Conservation (phyloP, 129 eudicot species). For the Deinandra increscens region DNA sequence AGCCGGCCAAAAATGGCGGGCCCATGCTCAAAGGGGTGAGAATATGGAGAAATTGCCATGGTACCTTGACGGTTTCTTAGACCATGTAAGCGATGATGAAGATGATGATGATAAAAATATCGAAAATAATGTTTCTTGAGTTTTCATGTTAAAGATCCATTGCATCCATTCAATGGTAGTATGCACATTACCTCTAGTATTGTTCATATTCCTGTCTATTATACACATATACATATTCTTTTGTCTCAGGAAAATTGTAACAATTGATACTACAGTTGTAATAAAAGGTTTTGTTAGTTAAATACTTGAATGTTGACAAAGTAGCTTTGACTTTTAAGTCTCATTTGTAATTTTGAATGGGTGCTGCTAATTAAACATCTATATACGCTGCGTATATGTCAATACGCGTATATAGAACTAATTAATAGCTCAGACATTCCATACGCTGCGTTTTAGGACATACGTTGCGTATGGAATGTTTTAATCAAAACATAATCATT, state of each 20-base stretch:
- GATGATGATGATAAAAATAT: constrained; percentile 9
- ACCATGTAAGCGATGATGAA: constrained; percentile 41
- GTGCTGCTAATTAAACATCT: too few species aligned
- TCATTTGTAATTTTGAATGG: neutral
- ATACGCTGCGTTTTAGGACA: too few species aligned
- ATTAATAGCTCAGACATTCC: too few species aligned
- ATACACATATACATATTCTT: neutral
- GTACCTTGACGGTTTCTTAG: constrained; percentile 66
- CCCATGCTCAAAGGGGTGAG: constrained; percentile 40
- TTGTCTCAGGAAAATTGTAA: constrained; percentile 6
- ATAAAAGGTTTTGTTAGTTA: neutral
- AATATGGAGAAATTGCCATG: constrained; percentile 62
- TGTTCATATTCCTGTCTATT: neutral
- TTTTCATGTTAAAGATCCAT: neutral
- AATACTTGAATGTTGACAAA: neutral
- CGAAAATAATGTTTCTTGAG: constrained; percentile 18
- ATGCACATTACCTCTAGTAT: constrained; percentile 24
- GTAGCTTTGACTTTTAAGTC: neutral
- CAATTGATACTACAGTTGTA: neutral
- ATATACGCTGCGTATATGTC: too few species aligned
- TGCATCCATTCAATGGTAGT: neutral
- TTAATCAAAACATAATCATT: too few species aligned
- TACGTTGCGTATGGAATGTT: too few species aligned
- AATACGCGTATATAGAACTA: too few species aligned
- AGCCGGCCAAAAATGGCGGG: constrained; percentile 64